Conservation (phyloP, 768 basidiomycete genomes). For the Suillus fuscotomentosus region DNA sequence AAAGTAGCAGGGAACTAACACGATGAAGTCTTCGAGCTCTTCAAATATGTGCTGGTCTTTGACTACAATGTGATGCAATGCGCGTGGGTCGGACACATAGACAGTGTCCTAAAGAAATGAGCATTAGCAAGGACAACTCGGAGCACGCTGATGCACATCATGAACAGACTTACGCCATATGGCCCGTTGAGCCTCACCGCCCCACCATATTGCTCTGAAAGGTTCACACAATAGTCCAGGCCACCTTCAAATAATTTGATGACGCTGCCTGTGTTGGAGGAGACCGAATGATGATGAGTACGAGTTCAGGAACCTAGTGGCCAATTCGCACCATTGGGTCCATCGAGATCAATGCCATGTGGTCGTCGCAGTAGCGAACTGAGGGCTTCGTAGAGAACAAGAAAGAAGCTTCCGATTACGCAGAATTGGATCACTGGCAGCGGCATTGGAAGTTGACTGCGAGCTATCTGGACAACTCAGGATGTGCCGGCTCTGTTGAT, state of each 20-base stretch:
- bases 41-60: constrained; percentile 52
- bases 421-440: too few relatives aligned
- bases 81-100: constrained; percentile 49
- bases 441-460: too few relatives aligned
- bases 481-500: too few relatives aligned
- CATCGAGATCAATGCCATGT: too few relatives aligned
- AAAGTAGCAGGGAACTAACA: constrained; percentile 30
- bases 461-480: too few relatives aligned
- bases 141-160: not conserved
- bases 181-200: constrained; percentile 46
- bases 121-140: not conserved
- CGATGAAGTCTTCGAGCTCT: constrained; percentile 42
- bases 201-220: constrained; percentile 34
- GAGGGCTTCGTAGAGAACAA: too few relatives aligned
- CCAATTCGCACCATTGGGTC: too few relatives aligned
- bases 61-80: constrained; percentile 44
- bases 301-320: too few relatives aligned
- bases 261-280: too few relatives aligned
- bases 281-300: too few relatives aligned
- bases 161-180: constrained; percentile 38
- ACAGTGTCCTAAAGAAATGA: constrained; percentile 31
- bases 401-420: too few relatives aligned
- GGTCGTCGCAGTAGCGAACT: too few relatives aligned
- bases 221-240: constrained; percentile 35
- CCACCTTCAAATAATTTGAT: constrained; percentile 6